Evolutionary conservation across 2,329 filamentous ascomycete genomes (phyloP), one percentile per base, ranked within the genome.

Genomic region (Aspergillus costaricaensis): DNA sequence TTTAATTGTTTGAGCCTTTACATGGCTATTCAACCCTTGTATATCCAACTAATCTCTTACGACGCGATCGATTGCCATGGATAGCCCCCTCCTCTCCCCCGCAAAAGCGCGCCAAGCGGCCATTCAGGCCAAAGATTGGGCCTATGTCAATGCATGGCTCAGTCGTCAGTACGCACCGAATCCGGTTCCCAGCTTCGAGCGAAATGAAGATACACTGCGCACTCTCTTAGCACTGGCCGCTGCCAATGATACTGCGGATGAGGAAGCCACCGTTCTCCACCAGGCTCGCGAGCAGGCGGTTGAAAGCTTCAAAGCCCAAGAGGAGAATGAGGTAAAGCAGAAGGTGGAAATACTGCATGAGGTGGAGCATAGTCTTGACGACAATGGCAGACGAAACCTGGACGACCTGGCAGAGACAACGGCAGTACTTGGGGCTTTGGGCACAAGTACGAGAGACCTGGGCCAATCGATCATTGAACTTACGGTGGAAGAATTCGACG

Each of bases 61-160:
- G 30, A 25, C 19, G 8, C 17, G 25, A 1, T 32, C 30, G 5
- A 25, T 48, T 32, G 55, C 57, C 5, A 74, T 76, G 65, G 73
- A 75, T 57, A 74, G 69, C 57, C 73, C 83, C 27, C 79, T 86
- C 48, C 83, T 86, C 66, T 88, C 85, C 2, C 85, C 85, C 5
- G 84, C 84, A 6, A 87, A 87, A 74, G 85, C 85, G 21, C 89
- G 91, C 61, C 88, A 90, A 62, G 90, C 91, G 67, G 90, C 91
- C 63, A 90, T 90, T 12, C 88, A 90, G 64, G 91, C 92, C 50
- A 93, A 94, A 72, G 93, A 97, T 77, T 98, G 94, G 94, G 88
- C 88, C 58, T 92, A 91, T 66, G 85, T 97, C 67, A 92, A 96
- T 76, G 81, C 82, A 68, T 98, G 94, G 93, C 86, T 97, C 10